Evolutionary conservation across 2,329 filamentous ascomycete genomes (phyloP).

Genomic region (Diaporthe aspalathi): DNA sequence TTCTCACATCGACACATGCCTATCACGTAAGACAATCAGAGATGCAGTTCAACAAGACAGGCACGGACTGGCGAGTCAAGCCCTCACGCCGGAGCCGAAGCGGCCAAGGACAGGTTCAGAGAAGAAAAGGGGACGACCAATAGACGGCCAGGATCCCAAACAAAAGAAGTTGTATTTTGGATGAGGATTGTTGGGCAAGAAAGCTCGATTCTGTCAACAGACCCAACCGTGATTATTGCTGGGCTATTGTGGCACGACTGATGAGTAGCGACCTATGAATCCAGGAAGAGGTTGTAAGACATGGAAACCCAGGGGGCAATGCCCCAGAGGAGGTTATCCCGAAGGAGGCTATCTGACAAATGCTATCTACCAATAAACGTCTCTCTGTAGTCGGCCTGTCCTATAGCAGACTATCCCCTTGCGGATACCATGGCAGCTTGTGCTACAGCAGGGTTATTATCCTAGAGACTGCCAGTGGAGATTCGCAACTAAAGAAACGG

Average conservation of each 20-base stretch:
- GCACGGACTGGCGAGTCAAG: slow-evolving; percentile 40
- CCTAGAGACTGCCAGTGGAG: background rate
- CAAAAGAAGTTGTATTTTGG: slow-evolving; percentile 67
- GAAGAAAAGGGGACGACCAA: slow-evolving; percentile 54
- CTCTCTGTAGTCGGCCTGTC: background rate
- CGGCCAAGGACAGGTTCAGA: slow-evolving; percentile 46
- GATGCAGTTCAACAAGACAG: slow-evolving; percentile 75
- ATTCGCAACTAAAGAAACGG: background rate
- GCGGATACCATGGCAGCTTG: background rate
- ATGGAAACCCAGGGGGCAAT: background rate
- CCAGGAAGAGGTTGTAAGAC: background rate
- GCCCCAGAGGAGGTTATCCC: background rate
- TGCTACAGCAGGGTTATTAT: background rate
- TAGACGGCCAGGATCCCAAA: slow-evolving; percentile 53
- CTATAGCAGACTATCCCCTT: background rate
- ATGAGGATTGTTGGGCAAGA: slow-evolving; percentile 41
- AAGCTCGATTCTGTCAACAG: too few relatives aligned
- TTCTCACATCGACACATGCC: slow-evolving; percentile 89
- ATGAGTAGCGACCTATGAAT: background rate
- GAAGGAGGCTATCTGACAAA: background rate
- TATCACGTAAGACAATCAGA: slow-evolving; percentile 87
- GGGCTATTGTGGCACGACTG: background rate
- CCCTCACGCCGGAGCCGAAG: slow-evolving; percentile 53
- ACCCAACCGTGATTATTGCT: too few relatives aligned
- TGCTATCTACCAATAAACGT: background rate